Conservation (phyloP, 78 protist genomes). For the Carpediemonas membranifera region DNA sequence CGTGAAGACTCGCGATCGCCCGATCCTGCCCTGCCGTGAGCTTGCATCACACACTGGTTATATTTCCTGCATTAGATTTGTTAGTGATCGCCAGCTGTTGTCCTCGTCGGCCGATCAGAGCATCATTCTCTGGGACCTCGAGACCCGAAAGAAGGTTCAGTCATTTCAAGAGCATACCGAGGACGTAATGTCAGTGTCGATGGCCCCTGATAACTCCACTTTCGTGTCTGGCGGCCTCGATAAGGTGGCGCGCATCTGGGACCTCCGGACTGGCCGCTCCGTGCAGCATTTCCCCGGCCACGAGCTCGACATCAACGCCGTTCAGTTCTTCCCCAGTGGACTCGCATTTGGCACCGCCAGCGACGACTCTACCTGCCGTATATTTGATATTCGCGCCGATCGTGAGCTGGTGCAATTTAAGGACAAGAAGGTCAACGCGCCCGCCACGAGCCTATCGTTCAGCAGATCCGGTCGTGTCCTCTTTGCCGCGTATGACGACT, state of each 20-base stretch:
- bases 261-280: slow-evolving; percentile 60
- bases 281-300: slow-evolving; percentile 82
- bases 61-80: slow-evolving; percentile 83
- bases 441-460: slow-evolving; percentile 80
- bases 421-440: slow-evolving; percentile 60
- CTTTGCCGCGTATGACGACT: slow-evolving; percentile 77
- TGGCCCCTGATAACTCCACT: neutral
- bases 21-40: neutral
- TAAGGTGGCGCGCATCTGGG: slow-evolving; percentile 75
- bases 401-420: slow-evolving; percentile 66
- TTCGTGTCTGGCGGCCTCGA: slow-evolving; percentile 82
- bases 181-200: slow-evolving; percentile 67
- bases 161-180: slow-evolving; percentile 75
- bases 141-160: slow-evolving; percentile 42
- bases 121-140: slow-evolving; percentile 86
- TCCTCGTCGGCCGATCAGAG: slow-evolving; percentile 75
- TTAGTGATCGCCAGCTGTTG: slow-evolving; percentile 57
- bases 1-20: slow-evolving; percentile 48
- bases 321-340: slow-evolving; percentile 49
- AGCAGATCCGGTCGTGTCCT: slow-evolving; percentile 38
- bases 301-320: slow-evolving; percentile 84
- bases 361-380: slow-evolving; percentile 81
- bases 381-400: slow-evolving; percentile 87
- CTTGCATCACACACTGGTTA: slow-evolving; percentile 45
- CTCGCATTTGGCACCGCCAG: slow-evolving; percentile 68